Percentiles rank a stretch among this genome's conserved stretches.
Conservation (phyloP, 495 filamentous ascomycete genomes). For the Pyronema omphalodes region DNA sequence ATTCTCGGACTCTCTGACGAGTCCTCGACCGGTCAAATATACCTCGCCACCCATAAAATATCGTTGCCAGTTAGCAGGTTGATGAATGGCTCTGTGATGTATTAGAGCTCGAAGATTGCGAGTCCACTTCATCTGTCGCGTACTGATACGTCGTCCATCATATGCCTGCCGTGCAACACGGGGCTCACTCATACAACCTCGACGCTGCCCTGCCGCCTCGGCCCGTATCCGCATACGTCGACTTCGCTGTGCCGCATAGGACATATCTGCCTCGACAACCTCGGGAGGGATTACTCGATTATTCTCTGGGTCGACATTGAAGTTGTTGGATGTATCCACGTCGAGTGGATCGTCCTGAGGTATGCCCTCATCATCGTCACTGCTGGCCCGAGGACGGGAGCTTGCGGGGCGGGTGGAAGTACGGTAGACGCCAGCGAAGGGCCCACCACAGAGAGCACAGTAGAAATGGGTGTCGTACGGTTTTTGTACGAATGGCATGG, state of each 20-base stretch:
- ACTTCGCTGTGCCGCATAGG: conserved; percentile 15
- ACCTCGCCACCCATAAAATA: conserved; percentile 6
- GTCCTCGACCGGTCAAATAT: conserved; percentile 23
- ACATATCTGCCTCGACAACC: conserved; percentile 17
- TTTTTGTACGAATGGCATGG: not conserved
- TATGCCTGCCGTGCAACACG: conserved; percentile 17
- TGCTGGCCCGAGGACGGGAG: not conserved
- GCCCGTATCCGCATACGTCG: conserved; percentile 13
- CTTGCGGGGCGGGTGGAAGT: conserved; percentile 17
- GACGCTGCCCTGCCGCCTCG: conserved; percentile 12
- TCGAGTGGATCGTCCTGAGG: not conserved
- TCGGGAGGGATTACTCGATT: conserved; percentile 19
- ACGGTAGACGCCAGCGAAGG: conserved; percentile 24
- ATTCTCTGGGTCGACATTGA: conserved; percentile 16
- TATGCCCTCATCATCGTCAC: not conserved
- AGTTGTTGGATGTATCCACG: conserved; percentile 11
- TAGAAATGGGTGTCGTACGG: conserved; percentile 25
- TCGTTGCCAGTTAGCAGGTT: conserved; percentile 13
- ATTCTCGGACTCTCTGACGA: conserved; percentile 20
- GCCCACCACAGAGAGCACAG: conserved; percentile 26
- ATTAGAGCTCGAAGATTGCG: conserved; percentile 24
- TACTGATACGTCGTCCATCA: conserved; percentile 20
- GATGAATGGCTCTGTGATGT: conserved; percentile 8
- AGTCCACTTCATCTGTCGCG: conserved; percentile 25
- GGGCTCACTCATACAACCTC: conserved; percentile 13